Conservation (phyloP, 2,329 filamentous ascomycete species). For the Colletotrichum sp. region DNA sequence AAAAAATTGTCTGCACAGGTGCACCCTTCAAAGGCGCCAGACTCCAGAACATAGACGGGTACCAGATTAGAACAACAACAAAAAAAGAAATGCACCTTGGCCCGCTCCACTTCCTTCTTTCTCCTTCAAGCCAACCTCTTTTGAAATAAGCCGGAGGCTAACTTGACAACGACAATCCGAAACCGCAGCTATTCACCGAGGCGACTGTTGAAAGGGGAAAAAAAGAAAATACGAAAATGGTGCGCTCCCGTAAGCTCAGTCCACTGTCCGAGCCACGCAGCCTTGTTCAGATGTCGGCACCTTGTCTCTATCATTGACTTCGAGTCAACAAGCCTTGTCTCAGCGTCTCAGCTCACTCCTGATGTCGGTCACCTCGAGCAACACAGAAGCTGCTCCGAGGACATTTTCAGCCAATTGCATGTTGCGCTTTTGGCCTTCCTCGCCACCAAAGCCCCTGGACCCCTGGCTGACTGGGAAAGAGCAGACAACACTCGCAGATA, state of each 20-base stretch:
- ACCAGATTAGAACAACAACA: not conserved
- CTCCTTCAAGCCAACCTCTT: conserved; percentile 7
- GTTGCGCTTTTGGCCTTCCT: not conserved
- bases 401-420: not conserved
- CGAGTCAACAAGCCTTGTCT: not conserved
- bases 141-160: conserved; percentile 3
- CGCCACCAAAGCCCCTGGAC: not conserved
- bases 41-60: not conserved
- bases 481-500: conserved; percentile 14
- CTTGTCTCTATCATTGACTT: not conserved
- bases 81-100: not conserved
- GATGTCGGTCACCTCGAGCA: not conserved
- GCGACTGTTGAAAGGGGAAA: not conserved
- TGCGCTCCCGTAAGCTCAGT: not conserved
- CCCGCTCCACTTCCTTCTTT: not conserved
- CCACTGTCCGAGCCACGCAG: not conserved
- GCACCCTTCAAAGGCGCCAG: not conserved
- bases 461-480: conserved; percentile 3
- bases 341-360: not conserved
- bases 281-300: not conserved
- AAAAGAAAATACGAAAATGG: not conserved
- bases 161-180: conserved; percentile 2
- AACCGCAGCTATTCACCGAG: conserved; percentile 17
- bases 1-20: not conserved
- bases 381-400: not conserved